Evolutionary conservation across 2,329 filamentous ascomycete species (phyloP).

Genomic region (Nemania sp.): DNA sequence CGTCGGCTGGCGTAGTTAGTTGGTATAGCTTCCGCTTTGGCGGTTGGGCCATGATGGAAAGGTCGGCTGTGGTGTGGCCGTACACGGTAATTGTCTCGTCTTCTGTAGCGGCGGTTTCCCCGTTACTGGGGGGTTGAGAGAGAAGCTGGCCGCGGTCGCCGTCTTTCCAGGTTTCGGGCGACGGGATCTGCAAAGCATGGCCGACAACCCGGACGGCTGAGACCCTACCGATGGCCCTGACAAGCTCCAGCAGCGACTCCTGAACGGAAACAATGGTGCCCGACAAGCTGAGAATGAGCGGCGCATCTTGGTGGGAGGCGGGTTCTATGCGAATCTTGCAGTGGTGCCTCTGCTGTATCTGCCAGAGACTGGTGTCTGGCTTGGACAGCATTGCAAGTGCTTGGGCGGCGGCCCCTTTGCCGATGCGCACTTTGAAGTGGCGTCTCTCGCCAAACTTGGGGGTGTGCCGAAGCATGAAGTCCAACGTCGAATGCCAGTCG

Average conservation of each 20-base stretch:
- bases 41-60: slow-evolving; percentile 11
- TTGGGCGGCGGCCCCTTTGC: slow-evolving; percentile 42
- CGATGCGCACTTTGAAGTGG: slow-evolving; percentile 48
- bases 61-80: slow-evolving; percentile 14
- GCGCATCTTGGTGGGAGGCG: slow-evolving; percentile 24
- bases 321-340: slow-evolving; percentile 45
- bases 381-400: slow-evolving; percentile 42
- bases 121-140: slow-evolving; percentile 35
- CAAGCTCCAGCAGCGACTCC: slow-evolving; percentile 45
- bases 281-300: slow-evolving; percentile 45
- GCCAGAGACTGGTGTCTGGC: slow-evolving; percentile 44
- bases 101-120: slow-evolving; percentile 30
- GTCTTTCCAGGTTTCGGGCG: slow-evolving; percentile 38
- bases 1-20: slow-evolving; percentile 43
- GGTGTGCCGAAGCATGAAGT: slow-evolving; percentile 47
- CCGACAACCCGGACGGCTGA: slow-evolving; percentile 45
- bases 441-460: slow-evolving; percentile 42
- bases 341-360: slow-evolving; percentile 44
- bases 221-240: slow-evolving; percentile 44
- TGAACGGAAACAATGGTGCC: slow-evolving; percentile 46
- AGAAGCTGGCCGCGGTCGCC: slow-evolving; percentile 15
- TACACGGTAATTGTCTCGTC: slow-evolving; percentile 44
- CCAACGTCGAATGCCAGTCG: slow-evolving; percentile 42
- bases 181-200: slow-evolving; percentile 33
- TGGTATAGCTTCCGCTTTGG: slow-evolving; percentile 29